phyloP scores from a whole-genome alignment of 2,329 filamentous ascomycete species.

The Parafenestella ontariensis region DNA sequence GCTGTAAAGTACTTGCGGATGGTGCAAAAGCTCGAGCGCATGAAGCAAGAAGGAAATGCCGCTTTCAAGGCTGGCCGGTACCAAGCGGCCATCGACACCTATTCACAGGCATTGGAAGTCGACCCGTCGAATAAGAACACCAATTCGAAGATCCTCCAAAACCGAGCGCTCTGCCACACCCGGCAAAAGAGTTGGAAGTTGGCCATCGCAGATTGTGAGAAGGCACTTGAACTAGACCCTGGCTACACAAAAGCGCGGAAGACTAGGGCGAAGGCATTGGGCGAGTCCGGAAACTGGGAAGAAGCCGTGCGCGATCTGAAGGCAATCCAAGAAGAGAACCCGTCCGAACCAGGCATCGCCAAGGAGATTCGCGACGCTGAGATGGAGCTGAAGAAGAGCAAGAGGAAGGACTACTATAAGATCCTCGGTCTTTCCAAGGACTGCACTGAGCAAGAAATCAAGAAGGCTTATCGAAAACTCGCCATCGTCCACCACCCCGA shows the following conservation, averaged over 20 bases:
- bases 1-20: slow-evolving; percentile 88
- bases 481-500: slow-evolving; percentile 95
- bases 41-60: slow-evolving; percentile 91
- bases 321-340: slow-evolving; percentile 80
- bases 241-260: slow-evolving; percentile 89
- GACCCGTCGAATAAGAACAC: slow-evolving; percentile 89
- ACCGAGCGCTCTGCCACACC: slow-evolving; percentile 84
- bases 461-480: slow-evolving; percentile 95
- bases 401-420: slow-evolving; percentile 99
- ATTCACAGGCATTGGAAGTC: slow-evolving; percentile 80
- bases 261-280: slow-evolving; percentile 89
- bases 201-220: slow-evolving; percentile 85
- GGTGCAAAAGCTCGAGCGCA: slow-evolving; percentile 89
- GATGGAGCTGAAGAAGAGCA: slow-evolving; percentile 95
- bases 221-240: slow-evolving; percentile 81
- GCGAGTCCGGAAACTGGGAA: slow-evolving; percentile 88
- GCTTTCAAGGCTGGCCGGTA: slow-evolving; percentile 87
- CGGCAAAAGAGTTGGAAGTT: slow-evolving; percentile 83
- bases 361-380: slow-evolving; percentile 91
- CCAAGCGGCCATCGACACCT: slow-evolving; percentile 82
- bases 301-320: slow-evolving; percentile 91
- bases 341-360: slow-evolving; percentile 77
- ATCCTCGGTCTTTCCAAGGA: slow-evolving; percentile 89
- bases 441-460: slow-evolving; percentile 83
- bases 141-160: slow-evolving; percentile 94